A percentile compares a stretch with the other conserved stretches of the same genome.
These are phyloP conservation scores for Backusella circina DNA, from an alignment of 192 early-diverging fungal species.

Conservation along the genomic window DNA sequence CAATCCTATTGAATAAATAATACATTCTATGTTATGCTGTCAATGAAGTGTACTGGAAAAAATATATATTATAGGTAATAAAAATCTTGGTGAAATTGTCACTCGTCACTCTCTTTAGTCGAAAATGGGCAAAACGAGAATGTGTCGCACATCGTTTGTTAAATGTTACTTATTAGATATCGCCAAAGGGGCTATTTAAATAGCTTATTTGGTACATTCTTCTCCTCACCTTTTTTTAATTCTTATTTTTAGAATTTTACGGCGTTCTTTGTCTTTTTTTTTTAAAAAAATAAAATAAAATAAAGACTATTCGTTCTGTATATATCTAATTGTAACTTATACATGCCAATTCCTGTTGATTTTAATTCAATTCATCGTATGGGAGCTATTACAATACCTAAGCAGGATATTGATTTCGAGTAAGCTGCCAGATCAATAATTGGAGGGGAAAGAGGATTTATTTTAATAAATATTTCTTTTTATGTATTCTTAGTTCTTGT, in stretches of 20 bases:
- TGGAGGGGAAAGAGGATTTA: background rate
- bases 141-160: background rate
- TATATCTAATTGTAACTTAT: background rate
- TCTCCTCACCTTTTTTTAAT: background rate
- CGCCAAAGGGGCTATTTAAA: background rate
- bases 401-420: slow-evolving; percentile 33
- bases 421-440: slow-evolving; percentile 8
- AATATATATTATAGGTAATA: background rate
- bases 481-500: slow-evolving; percentile 9
- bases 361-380: slow-evolving; percentile 21
- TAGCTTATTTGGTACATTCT: background rate
- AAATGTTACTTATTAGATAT: background rate
- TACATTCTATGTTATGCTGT: background rate
- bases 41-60: background rate
- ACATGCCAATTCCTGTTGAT: slow-evolving; percentile 34
- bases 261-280: background rate
- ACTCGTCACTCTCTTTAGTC: background rate
- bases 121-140: background rate
- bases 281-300: background rate
- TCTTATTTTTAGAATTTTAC: background rate
- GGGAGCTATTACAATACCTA: slow-evolving; percentile 27
- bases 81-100: background rate
- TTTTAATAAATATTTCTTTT: background rate
- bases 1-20: background rate
- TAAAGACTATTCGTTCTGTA: background rate